Percentiles rank a stretch among this genome's conserved stretches.
Conservation (phyloP, 2,329 filamentous ascomycete genomes). For the Phaeoacremonium minimum region DNA sequence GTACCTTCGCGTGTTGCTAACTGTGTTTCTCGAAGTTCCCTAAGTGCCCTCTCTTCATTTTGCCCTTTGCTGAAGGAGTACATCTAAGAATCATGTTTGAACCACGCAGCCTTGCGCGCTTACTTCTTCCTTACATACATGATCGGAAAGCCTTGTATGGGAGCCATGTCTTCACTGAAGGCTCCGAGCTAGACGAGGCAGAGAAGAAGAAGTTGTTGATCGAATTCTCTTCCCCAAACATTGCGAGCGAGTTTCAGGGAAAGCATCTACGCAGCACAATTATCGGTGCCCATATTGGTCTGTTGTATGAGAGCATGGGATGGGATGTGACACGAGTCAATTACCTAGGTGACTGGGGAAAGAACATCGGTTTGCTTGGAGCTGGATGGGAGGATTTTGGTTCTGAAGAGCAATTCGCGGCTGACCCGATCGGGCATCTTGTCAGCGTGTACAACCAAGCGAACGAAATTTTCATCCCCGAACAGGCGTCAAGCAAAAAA, state of each 20-base stretch:
- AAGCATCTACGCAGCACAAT: slow-evolving; percentile 74
- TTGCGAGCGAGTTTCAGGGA: slow-evolving; percentile 72
- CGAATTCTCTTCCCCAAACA: slow-evolving; percentile 74
- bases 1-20: neutral
- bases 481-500: slow-evolving; percentile 55
- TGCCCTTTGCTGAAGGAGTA: slow-evolving; percentile 49
- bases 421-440: slow-evolving; percentile 67
- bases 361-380: slow-evolving; percentile 64
- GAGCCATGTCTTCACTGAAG: slow-evolving; percentile 52
- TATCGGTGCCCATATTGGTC: slow-evolving; percentile 68
- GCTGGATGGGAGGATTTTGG: slow-evolving; percentile 67
- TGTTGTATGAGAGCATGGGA: slow-evolving; percentile 63
- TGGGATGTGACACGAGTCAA: slow-evolving; percentile 71
- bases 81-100: slow-evolving; percentile 67
- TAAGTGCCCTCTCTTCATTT: slow-evolving; percentile 51
- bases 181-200: slow-evolving; percentile 32
- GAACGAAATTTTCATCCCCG: slow-evolving; percentile 55
- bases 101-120: slow-evolving; percentile 45
- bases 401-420: slow-evolving; percentile 56
- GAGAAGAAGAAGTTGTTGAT: slow-evolving; percentile 52
- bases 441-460: slow-evolving; percentile 71
- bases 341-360: slow-evolving; percentile 77
- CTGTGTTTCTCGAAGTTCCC: slow-evolving; percentile 36
- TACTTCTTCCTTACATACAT: slow-evolving; percentile 56
- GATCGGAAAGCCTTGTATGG: slow-evolving; percentile 54